Conservation (phyloP, 306 rosid genomes). For the Rosa persica region DNA sequence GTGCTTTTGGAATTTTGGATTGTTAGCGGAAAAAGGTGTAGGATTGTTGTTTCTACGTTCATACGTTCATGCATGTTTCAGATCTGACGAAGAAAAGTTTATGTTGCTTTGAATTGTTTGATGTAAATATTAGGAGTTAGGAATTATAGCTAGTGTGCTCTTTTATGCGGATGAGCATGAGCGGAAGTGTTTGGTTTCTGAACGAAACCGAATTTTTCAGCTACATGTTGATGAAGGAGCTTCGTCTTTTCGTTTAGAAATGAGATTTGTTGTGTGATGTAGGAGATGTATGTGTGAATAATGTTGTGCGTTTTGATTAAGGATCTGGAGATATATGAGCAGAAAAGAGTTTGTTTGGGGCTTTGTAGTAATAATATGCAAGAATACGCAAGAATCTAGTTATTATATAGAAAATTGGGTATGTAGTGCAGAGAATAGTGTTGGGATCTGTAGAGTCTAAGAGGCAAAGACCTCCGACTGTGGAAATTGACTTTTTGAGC, state of each 20-base stretch:
- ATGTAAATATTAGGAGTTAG: not conserved
- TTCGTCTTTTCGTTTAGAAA: not conserved
- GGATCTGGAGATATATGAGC: not conserved
- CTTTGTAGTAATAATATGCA: slow-evolving; percentile 2
- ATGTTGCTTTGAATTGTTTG: slow-evolving; percentile 12
- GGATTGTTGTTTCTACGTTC: not conserved
- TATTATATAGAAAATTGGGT: not conserved
- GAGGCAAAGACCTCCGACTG: slow-evolving; percentile 39
- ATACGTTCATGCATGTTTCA: slow-evolving; percentile 16
- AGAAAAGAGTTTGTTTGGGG: not conserved
- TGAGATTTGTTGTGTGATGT: not conserved
- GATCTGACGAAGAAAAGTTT: slow-evolving; percentile 43
- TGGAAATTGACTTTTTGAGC: slow-evolving; percentile 44
- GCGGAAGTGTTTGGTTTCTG: not conserved
- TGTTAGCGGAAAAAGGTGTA: not conserved
- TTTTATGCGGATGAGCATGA: not conserved
- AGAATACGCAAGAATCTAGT: not conserved
- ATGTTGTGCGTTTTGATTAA: not conserved
- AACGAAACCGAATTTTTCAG: not conserved
- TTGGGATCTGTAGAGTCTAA: slow-evolving; percentile 59
- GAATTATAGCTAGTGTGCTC: not conserved
- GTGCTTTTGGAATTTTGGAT: not conserved
- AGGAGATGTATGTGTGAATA: not conserved
- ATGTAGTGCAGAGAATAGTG: slow-evolving; percentile 24
- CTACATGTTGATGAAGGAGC: not conserved